Evolutionary conservation across 108 stramenopile genomes (phyloP).

Genomic region (Halocafeteria seosinensis): DNA sequence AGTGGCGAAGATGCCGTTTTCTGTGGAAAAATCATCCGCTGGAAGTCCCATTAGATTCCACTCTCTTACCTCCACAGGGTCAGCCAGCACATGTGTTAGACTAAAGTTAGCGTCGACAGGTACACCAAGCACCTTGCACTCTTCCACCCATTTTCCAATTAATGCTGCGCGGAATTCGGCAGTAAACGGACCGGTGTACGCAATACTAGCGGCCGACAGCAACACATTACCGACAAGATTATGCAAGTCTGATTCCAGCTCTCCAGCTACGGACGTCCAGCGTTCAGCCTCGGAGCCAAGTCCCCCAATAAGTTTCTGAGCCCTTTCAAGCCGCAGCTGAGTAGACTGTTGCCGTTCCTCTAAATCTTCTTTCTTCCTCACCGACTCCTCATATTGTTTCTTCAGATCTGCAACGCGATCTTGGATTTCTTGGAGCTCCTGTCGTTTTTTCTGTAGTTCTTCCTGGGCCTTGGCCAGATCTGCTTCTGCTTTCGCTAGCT

Average conservation of each 20-base stretch:
- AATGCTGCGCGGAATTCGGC: conserved; percentile 26
- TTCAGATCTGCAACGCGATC: conserved; percentile 9
- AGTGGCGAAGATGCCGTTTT: conserved; percentile 40
- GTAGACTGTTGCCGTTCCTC: conserved; percentile 6
- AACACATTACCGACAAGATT: conserved; percentile 40
- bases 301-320: conserved; percentile 41
- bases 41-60: conserved; percentile 44
- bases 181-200: conserved; percentile 41
- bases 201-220: conserved; percentile 38
- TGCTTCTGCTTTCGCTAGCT: conserved; percentile 34
- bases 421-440: not conserved
- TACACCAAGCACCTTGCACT: conserved; percentile 18
- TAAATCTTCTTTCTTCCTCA: conserved; percentile 5
- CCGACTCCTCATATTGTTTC: conserved; percentile 8
- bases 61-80: conserved; percentile 20
- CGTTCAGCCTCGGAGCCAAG: conserved; percentile 39
- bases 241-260: conserved; percentile 12
- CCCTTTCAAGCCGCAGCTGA: conserved; percentile 29
- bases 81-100: conserved; percentile 10
- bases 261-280: conserved; percentile 29
- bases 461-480: conserved; percentile 29
- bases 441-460: conserved; percentile 17
- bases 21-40: conserved; percentile 37
- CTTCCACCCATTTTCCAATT: conserved; percentile 19
- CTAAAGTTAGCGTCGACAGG: conserved; percentile 23